Percentiles rank a stretch among this genome's conserved stretches.
Conservation (phyloP, 2,329 filamentous ascomycete species). For the Verticillium dahliae region DNA sequence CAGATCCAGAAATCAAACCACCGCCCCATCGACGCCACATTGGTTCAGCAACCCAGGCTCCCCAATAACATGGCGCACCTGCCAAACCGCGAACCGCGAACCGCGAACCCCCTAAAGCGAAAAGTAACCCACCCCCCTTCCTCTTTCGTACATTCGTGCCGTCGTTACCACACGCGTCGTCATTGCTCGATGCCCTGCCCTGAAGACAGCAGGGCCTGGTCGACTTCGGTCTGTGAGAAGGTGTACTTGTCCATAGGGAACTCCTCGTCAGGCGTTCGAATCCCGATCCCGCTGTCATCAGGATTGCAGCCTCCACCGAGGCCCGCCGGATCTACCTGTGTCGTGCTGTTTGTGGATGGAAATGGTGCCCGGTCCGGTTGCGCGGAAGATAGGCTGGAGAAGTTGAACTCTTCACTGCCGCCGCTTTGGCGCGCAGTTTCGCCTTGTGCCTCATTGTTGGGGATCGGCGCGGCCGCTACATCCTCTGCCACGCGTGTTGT, state of each 20-base stretch:
- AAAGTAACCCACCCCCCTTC: slow-evolving; percentile 6
- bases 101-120: neutral
- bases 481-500: slow-evolving; percentile 25
- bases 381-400: slow-evolving; percentile 37
- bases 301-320: slow-evolving; percentile 30
- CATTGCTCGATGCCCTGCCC: slow-evolving; percentile 20
- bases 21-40: neutral
- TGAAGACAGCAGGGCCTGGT: slow-evolving; percentile 22
- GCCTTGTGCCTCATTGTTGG: slow-evolving; percentile 27
- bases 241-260: slow-evolving; percentile 55
- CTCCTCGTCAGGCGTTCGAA: slow-evolving; percentile 61
- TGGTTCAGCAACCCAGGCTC: neutral
- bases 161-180: slow-evolving; percentile 8
- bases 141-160: slow-evolving; percentile 13
- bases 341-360: slow-evolving; percentile 33
- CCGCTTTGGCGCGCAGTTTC: slow-evolving; percentile 34
- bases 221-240: slow-evolving; percentile 28
- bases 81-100: neutral
- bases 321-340: slow-evolving; percentile 34
- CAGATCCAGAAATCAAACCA: neutral
- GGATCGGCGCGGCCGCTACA: slow-evolving; percentile 23
- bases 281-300: slow-evolving; percentile 71
- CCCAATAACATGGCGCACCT: slow-evolving; percentile 3
- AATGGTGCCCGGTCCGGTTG: slow-evolving; percentile 47
- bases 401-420: slow-evolving; percentile 36